These are phyloP conservation scores for Fusarium haematococcum DNA, from an alignment of 2,329 filamentous ascomycete genomes.

Conservation along the genomic window DNA sequence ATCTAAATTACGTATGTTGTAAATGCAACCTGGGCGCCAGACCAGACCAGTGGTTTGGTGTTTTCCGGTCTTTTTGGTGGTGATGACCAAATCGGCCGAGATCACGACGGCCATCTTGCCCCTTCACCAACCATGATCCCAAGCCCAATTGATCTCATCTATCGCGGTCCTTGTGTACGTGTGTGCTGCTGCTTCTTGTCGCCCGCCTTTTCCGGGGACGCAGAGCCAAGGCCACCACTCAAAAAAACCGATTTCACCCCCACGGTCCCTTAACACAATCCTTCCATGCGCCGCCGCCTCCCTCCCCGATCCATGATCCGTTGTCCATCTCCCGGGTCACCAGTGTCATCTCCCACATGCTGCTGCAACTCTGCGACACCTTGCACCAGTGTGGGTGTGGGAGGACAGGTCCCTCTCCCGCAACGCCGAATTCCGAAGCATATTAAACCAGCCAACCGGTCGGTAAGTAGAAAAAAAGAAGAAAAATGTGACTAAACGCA, in stretches of 20 bases:
- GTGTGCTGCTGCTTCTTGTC: background rate
- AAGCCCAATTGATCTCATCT: slow-evolving; percentile 18
- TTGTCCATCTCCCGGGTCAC: slow-evolving; percentile 34
- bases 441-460: slow-evolving; percentile 40
- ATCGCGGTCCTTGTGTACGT: slow-evolving; percentile 6
- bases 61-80: background rate
- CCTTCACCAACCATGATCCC: slow-evolving; percentile 6
- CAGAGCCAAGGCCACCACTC: slow-evolving; percentile 9
- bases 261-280: slow-evolving; percentile 23
- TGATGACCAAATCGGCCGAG: slow-evolving; percentile 15
- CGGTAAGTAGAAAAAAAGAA: slow-evolving; percentile 8
- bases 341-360: slow-evolving; percentile 28
- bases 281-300: slow-evolving; percentile 26
- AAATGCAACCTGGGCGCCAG: slow-evolving; percentile 23
- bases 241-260: slow-evolving; percentile 28
- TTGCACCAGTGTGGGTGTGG: slow-evolving; percentile 10
- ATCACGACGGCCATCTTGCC: slow-evolving; percentile 10
- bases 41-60: background rate
- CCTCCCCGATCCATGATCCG: slow-evolving; percentile 25
- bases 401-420: slow-evolving; percentile 18
- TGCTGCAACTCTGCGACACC: slow-evolving; percentile 11
- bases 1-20: slow-evolving; percentile 33
- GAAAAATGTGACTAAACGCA: slow-evolving; percentile 35
- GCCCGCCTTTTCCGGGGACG: background rate
- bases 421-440: slow-evolving; percentile 45